A percentile compares a stretch with the other conserved stretches of the same genome.
phyloP scores from a whole-genome alignment of 2,329 filamentous ascomycete species.

The Colletotrichum liriopes region DNA sequence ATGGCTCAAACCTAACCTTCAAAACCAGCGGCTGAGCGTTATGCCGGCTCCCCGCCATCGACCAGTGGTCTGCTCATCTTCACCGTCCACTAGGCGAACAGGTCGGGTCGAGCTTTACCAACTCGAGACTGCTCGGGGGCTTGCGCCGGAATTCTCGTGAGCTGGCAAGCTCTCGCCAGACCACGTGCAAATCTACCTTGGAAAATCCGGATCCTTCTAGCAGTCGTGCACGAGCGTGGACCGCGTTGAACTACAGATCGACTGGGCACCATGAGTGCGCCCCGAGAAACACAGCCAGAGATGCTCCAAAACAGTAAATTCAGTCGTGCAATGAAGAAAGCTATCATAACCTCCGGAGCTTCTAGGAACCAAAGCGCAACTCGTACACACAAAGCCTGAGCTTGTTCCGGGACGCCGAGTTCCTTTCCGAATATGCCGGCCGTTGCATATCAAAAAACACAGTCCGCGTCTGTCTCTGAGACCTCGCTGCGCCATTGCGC shows the following conservation, averaged over 20 bases:
- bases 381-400: slow-evolving; percentile 38
- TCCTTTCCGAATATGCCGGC: slow-evolving; percentile 41
- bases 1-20: background rate
- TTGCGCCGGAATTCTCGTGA: background rate
- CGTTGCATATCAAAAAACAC: slow-evolving; percentile 38
- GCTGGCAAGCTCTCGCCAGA: background rate
- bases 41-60: background rate
- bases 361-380: slow-evolving; percentile 42
- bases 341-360: slow-evolving; percentile 38
- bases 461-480: slow-evolving; percentile 12
- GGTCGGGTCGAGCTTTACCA: slow-evolving; percentile 2
- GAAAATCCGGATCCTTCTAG: background rate
- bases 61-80: background rate
- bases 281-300: background rate
- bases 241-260: background rate
- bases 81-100: slow-evolving; percentile 1
- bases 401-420: slow-evolving; percentile 42
- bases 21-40: background rate
- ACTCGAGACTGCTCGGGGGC: background rate
- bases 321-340: slow-evolving; percentile 38
- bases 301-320: slow-evolving; percentile 37
- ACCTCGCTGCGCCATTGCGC: slow-evolving; percentile 7
- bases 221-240: background rate
- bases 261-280: background rate
- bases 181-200: background rate